Base-by-base conservation (phyloP, 805 yeast genomes). In the Starmerella asiatica region DNA sequence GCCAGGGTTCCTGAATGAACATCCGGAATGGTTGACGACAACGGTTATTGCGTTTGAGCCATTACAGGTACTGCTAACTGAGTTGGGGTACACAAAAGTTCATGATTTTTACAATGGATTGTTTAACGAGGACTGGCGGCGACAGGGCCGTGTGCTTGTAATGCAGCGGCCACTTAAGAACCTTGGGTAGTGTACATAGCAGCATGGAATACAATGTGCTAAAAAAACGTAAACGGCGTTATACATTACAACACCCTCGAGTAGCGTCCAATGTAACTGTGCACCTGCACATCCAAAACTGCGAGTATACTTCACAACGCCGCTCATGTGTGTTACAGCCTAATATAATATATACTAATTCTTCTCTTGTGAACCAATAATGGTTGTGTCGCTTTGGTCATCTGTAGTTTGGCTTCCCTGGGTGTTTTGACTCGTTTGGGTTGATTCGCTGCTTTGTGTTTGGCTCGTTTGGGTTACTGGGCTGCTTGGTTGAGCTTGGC, bases 101-200 rank as follows among this genome's bases (percentile, higher is more conserved):
- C 53, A 57, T 3, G 62, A 86, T 27, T 68, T 81, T 46, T 88
- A 83, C 66, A 88, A 88, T 49, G 70, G 83, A 31, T 69, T 73
- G 37, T 72, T 75, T 55, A 96, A 86, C 57, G 93, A 95, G 81
- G 97, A 88, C 55, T 51, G 61, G 33, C 67, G 96, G 47, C 66
- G 96, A 40, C 51, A 56, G 2, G 97, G 97, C 0, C 88, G 83
- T 56, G 67, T 86, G 0, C 63, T 85, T 4, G 74, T 86, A 2
- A 79, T 76, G 49, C 21, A 32, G 12, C 26, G 26, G 9, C 9
- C 7, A 11, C 26, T 7, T 11, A 11, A 11, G 26, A 7, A 23
- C 26, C 26, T 23, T n/a, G n/a, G n/a, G 26, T 23, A 23, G 11
- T 23, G 26, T 23, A 23, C 11, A 23, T 23, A 23, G 26, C 26